Evolutionary conservation across 352 stramenopile genomes (phyloP), one percentile per base, ranked within the genome.

Genomic region (Plasmopara muralis): DNA sequence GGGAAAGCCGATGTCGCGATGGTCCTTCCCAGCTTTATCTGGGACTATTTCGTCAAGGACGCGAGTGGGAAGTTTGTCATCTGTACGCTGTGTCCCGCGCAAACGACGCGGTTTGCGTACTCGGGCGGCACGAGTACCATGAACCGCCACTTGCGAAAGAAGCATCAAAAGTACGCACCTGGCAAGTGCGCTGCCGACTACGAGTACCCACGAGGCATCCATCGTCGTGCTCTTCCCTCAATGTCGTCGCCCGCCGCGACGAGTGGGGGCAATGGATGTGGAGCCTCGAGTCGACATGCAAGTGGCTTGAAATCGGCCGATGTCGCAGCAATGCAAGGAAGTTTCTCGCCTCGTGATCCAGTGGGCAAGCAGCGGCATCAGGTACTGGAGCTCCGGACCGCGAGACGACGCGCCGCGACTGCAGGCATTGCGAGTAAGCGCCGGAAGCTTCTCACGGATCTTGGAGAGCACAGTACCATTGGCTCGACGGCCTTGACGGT

Each of bases 21-120:
- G 72, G 78, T 74, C 53, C 66, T 89, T 25, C 79, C 81, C 28
- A 83, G 68, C 46, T 91, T 89, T 65, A 91, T 91, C 47, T 91
- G 81, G 81, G 77, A 91, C 66, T 88, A 86, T 55, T 91, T 91
- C 55, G 63, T 87, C 46, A 88, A 88, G 50, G 77, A 87, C 51
- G 57, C 64, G 34, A 85, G 69, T 20, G 77, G 76, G 44, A 91
- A 91, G 62, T 91, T 74, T 53, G 78, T 91, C 13, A 68, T 88
- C 13, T 91, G 81, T 57, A 87, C 77, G 40, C 53, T 89, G 15
- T 91, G 81, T 31, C 72, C 81, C 6, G 64, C 70, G 16, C 74
- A 83, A 52, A 68, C 56, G 20, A 89, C 81, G 44, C 73, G 78
- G 38, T 91, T 91, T 57, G 81, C 81, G 25, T 91, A 91, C 55